Base-by-base conservation (phyloP, 1,139 yeast species). In the Yamadazyma pseudoaaseri region DNA sequence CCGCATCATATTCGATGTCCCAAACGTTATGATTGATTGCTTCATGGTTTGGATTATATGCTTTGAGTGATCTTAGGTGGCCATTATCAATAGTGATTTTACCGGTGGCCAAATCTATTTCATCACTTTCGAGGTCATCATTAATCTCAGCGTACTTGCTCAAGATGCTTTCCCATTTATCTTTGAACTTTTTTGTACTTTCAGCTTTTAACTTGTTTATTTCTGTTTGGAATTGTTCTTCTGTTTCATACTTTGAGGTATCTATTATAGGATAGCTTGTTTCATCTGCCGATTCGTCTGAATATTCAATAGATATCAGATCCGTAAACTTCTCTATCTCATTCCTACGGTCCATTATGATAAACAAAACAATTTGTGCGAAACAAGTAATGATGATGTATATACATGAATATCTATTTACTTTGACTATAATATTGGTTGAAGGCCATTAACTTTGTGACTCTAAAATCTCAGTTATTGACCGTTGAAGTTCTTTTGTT, bases 91-190 rank as follows among this genome's bases (percentile, higher is more conserved):
- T 70, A 3, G 77, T 52, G 5, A 83, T 71, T 33, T 69, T 63
- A 2, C 89, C 87, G 0, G 86, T 76, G 4, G 52, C 49, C 18
- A 83, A 50, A 49, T 83, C 86, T n/a, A 83, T 62, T 20, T 80
- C 70, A 51, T 83, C 90, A 32, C 86, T 82, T 41, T 77, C 80
- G 10, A 61, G 56, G 2, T 63, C 63, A 42, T 71, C 77, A 31
- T 69, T 71, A n/a, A 73, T 56, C 3, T 55, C 47, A 18, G 80
- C 72, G 48, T 81, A 81, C 49, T 71, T 75, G 4, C 65, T 54
- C 8, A 82, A 65, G 26, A 82, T 79, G 8, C 62, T 61, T 16
- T 68, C 64, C 87, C 89, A 82, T 40, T 67, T 58, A 39, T 54
- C 38, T 46, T 62, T 36, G 56, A 77, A 56, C 42, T 58, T 52